phyloP scores from a whole-genome alignment of 257 asterid genomes.

The Solanum sitiens region DNA sequence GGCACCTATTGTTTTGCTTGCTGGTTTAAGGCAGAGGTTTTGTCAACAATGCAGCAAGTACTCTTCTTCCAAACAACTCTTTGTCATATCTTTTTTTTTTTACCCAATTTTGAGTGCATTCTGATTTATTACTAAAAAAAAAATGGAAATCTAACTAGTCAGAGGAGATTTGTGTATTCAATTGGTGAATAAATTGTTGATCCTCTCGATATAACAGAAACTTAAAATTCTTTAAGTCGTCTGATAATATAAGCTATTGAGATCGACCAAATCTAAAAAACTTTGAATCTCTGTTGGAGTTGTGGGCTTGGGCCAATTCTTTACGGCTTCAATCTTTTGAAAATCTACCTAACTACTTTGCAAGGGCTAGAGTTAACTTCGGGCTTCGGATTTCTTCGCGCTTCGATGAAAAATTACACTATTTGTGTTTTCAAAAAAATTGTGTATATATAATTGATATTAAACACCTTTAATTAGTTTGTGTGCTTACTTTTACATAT shows the following conservation, averaged over 20 bases:
- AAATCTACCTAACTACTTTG: background rate
- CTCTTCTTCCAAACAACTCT: background rate
- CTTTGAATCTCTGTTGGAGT: background rate
- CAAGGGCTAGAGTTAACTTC: too few species aligned
- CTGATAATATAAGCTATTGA: background rate
- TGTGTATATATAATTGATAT: too few species aligned
- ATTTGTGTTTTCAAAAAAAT: too few species aligned
- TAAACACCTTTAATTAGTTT: too few species aligned
- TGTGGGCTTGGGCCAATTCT: background rate
- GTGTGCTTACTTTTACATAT: too few species aligned
- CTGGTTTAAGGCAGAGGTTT: conserved; percentile 42
- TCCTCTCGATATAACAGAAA: background rate
- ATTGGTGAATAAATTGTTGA: background rate
- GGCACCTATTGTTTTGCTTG: conserved; percentile 33
- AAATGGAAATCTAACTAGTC: too few species aligned
- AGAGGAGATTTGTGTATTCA: too few species aligned
- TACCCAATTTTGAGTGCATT: background rate
- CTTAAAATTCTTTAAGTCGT: background rate
- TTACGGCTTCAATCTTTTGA: background rate
- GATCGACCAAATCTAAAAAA: background rate
- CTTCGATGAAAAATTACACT: too few species aligned
- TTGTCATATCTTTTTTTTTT: background rate
- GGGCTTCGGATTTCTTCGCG: too few species aligned
- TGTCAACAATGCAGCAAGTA: conserved; percentile 77
- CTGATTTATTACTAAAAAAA: background rate